Conservation (phyloP, 345 rosid species). For the Viola odorata region DNA sequence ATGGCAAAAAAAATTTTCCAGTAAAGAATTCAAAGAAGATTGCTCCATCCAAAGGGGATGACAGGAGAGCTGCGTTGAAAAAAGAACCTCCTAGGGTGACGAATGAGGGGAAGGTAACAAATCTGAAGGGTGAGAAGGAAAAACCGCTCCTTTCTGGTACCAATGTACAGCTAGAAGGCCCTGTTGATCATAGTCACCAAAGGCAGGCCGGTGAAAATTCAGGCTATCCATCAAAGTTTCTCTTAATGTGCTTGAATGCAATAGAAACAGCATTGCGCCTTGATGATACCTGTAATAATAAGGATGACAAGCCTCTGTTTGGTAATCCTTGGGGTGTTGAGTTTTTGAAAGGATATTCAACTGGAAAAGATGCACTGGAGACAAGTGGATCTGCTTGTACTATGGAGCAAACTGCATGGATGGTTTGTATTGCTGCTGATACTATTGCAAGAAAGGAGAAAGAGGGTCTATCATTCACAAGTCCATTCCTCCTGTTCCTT, state of each 20-base stretch:
- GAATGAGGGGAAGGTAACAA: conserved; percentile 1
- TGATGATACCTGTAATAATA: conserved; percentile 25
- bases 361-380: conserved; percentile 57
- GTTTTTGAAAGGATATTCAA: conserved; percentile 58
- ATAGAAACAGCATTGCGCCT: conserved; percentile 45
- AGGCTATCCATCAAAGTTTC: conserved; percentile 53
- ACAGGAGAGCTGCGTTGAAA: neutral
- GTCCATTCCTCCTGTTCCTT: conserved; percentile 73
- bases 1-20: conserved; percentile 31
- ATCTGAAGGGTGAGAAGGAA: conserved; percentile 18
- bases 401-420: conserved; percentile 74
- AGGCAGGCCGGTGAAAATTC: conserved; percentile 22
- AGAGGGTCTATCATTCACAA: conserved; percentile 36
- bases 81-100: conserved; percentile 14
- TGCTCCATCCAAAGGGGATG: conserved; percentile 10
- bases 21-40: conserved; percentile 26
- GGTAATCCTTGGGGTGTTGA: conserved; percentile 72
- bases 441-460: conserved; percentile 63
- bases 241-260: conserved; percentile 47
- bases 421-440: conserved; percentile 70
- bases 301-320: conserved; percentile 42
- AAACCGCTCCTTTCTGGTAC: conserved; percentile 9
- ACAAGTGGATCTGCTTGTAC: conserved; percentile 53
- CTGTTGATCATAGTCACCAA: conserved; percentile 11
- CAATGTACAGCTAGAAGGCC: conserved; percentile 5